phyloP scores from a whole-genome alignment of 352 stramenopile genomes.

The Phytopythium oedochilum region DNA sequence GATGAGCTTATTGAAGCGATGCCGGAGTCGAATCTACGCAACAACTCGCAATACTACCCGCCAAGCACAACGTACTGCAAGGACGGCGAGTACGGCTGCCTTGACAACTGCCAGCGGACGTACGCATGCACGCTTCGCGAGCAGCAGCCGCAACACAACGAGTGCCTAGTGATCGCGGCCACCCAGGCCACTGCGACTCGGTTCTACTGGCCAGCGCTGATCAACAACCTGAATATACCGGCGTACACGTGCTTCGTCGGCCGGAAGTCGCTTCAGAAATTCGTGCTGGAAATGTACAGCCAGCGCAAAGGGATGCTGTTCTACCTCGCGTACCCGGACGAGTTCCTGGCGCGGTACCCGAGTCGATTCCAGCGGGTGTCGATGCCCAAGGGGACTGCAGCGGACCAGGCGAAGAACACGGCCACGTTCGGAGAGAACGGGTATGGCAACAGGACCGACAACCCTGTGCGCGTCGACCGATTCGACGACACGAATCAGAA shows the following conservation, averaged over 20 bases:
- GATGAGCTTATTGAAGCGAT: conserved; percentile 23
- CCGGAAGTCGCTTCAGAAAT: conserved; percentile 2
- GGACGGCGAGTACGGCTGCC: conserved; percentile 26
- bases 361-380: conserved; percentile 18
- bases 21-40: conserved; percentile 1
- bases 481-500: conserved; percentile 28
- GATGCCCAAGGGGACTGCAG: conserved; percentile 14
- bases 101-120: conserved; percentile 22
- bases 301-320: conserved; percentile 15
- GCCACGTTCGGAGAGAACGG: conserved; percentile 23
- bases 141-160: conserved; percentile 5
- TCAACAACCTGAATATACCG: conserved; percentile 18
- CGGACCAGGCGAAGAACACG: conserved; percentile 5
- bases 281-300: conserved; percentile 10
- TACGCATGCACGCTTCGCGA: conserved; percentile 22
- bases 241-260: conserved; percentile 22
- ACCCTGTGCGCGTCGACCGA: conserved; percentile 25
- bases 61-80: conserved; percentile 11
- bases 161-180: conserved; percentile 22
- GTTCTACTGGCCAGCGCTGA: conserved; percentile 15
- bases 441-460: conserved; percentile 11
- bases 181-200: conserved; percentile 6
- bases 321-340: conserved; percentile 25
- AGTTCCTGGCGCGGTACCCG: conserved; percentile 12
- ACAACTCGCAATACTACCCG: conserved; percentile 16